phyloP scores from a whole-genome alignment of 495 filamentous ascomycete species.

The Bombardia bombarda region DNA sequence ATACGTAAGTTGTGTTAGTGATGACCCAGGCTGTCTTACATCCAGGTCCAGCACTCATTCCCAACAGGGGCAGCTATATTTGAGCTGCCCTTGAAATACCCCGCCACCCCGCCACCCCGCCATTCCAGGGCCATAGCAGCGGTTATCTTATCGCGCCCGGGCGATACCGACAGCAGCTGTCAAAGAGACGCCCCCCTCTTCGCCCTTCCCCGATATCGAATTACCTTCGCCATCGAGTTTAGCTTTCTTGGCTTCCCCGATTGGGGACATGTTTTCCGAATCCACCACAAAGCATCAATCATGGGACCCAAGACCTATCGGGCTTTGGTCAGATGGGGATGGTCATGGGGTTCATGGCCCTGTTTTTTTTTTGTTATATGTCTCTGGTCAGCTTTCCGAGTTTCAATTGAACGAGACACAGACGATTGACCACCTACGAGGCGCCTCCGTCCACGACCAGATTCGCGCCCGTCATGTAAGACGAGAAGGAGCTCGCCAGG shows the following conservation, averaged over 20 bases:
- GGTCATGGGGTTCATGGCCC: constrained; percentile 35
- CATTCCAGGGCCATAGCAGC: background rate
- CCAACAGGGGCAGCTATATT: no score
- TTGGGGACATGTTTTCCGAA: no score
- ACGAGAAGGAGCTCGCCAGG: constrained; percentile 48
- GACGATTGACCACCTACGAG: constrained; percentile 22
- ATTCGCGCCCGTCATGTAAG: constrained; percentile 48
- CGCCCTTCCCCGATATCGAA: no score
- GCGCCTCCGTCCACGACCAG: constrained; percentile 51
- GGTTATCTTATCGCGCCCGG: constrained; percentile 8
- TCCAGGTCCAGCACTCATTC: no score
- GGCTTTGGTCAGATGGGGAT: constrained; percentile 30
- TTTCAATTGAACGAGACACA: background rate
- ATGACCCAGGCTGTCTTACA: background rate
- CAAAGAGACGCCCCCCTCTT: no score
- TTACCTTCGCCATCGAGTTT: background rate
- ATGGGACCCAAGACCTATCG: no score
- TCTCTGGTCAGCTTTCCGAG: background rate
- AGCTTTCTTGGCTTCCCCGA: background rate
- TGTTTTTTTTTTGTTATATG: constrained; percentile 5
- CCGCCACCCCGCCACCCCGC: constrained; percentile 6
- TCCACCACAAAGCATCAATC: no score
- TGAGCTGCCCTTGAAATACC: constrained; percentile 7
- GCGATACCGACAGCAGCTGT: no score
- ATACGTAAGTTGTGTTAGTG: background rate